A percentile compares a stretch with the other conserved stretches of the same genome.
These are phyloP conservation scores for Sugiyamaella boreocaroliniensis DNA, from an alignment of 805 yeast species.

Conservation along the genomic window DNA sequence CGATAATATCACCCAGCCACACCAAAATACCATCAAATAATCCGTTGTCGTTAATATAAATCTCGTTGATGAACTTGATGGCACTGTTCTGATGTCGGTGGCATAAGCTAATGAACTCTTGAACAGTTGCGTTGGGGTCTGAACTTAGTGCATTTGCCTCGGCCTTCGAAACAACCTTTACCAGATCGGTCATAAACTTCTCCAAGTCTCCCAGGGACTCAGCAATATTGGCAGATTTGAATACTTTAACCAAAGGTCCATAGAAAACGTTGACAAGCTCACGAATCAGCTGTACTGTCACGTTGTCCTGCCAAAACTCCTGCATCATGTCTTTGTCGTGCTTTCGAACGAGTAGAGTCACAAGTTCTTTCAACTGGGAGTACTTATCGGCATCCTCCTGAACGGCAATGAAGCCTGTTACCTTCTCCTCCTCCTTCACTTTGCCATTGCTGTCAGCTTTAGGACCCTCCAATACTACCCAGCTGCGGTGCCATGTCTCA, in stretches of 20 bases:
- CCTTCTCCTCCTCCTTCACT: background rate
- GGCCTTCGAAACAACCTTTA: conserved; percentile 46
- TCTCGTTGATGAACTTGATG: conserved; percentile 69
- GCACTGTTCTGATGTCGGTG: conserved; percentile 66
- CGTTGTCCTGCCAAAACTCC: conserved; percentile 80
- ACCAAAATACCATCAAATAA: conserved; percentile 63
- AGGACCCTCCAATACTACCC: conserved; percentile 23
- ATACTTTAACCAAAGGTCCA: conserved; percentile 64
- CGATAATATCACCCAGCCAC: conserved; percentile 68
- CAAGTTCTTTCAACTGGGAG: conserved; percentile 51
- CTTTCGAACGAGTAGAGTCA: conserved; percentile 57
- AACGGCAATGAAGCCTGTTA: conserved; percentile 14
- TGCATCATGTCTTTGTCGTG: conserved; percentile 71
- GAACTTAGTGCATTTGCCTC: conserved; percentile 43
- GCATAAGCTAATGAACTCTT: conserved; percentile 56
- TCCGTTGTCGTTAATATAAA: conserved; percentile 71
- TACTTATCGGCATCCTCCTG: conserved; percentile 39
- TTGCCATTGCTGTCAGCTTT: background rate
- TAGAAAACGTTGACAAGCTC: conserved; percentile 67
- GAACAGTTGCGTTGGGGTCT: conserved; percentile 58
- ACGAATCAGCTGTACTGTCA: conserved; percentile 65
- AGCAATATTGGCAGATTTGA: conserved; percentile 60
- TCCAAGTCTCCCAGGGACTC: conserved; percentile 59
- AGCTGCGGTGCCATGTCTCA: conserved; percentile 29
- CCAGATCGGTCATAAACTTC: conserved; percentile 60